Evolutionary conservation across 2,329 filamentous ascomycete species (phyloP), one percentile per base, ranked within the genome.

Genomic region (Penicillium sp.): DNA sequence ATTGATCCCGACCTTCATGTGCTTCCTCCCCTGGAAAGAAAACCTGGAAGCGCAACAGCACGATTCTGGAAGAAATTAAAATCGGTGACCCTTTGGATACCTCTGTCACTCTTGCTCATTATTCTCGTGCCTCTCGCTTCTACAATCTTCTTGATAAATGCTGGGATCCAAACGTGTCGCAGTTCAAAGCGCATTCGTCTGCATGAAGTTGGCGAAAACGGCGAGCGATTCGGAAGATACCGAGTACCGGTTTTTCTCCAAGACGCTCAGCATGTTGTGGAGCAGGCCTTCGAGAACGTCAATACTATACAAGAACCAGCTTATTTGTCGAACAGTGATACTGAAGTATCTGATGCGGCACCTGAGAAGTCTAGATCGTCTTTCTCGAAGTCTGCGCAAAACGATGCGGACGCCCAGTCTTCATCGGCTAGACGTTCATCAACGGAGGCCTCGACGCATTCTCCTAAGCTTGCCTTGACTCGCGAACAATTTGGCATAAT

Each of bases 401-500:
- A 26, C n/a, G 13, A 13, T 28, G 17, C 21, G 15, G 21, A 37
- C 7, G 2, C 15, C 2, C 19, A 43, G 19, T 31, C 37, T 34
- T 22, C 24, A 21, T 41, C 32, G 2, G n/a, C 8, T 22, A 35
- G 31, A 13, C 43, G 26, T 17, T 42, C 21, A n/a, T 47, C 43
- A 9, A 29, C n/a, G 12, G 39, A n/a, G 24, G 45, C 9, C 12
- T 46, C 31, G 12, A 22, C 17, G 2, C 43, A 45, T 19, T 78
- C 80, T 55, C 87, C 86, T 1, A 88, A 83, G 0, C 75, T 97
- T 47, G 89, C 89, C 0, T 72, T 97, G 46, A 83, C 87, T 0
- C 76, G 83, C 4, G 80, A 82, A 42, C 91, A 97, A 69, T 95
- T 95, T 64, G 77, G 79, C 43, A 95, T 95, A 80, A 86, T 95